These are phyloP conservation scores for Cadophora sp. DNA, from an alignment of 2,329 filamentous ascomycete species.

Conservation along the genomic window DNA sequence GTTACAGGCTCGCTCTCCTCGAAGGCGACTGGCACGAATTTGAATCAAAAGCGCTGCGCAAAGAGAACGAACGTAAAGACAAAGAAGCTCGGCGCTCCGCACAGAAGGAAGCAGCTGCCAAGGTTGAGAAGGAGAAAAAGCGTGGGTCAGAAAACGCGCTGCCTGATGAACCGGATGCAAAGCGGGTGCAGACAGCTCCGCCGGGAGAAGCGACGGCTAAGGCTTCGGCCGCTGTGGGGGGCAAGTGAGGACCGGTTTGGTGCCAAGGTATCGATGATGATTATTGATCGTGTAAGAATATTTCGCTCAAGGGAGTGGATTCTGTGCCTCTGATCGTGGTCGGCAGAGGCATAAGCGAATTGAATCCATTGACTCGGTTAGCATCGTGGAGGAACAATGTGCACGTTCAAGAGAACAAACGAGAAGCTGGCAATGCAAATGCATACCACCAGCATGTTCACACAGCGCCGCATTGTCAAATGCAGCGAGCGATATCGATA, in stretches of 20 bases:
- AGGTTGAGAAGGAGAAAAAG: slow-evolving; percentile 42
- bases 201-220: slow-evolving; percentile 22
- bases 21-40: slow-evolving; percentile 99
- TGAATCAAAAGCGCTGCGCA: slow-evolving; percentile 91
- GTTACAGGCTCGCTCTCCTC: slow-evolving; percentile 69
- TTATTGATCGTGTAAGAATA: slow-evolving; percentile 5
- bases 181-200: slow-evolving; percentile 38
- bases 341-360: too few relatives aligned
- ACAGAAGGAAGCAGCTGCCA: slow-evolving; percentile 40
- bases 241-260: slow-evolving; percentile 12
- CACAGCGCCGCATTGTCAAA: too few relatives aligned
- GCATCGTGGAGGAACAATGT: too few relatives aligned
- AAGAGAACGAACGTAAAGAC: slow-evolving; percentile 79
- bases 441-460: too few relatives aligned
- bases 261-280: not conserved
- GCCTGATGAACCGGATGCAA: slow-evolving; percentile 37
- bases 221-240: slow-evolving; percentile 17
- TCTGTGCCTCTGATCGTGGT: too few relatives aligned
- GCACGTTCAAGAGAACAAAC: too few relatives aligned
- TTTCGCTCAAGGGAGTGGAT: too few relatives aligned
- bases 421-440: too few relatives aligned
- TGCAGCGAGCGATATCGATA: too few relatives aligned
- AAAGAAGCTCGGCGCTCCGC: slow-evolving; percentile 44
- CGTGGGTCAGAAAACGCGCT: slow-evolving; percentile 36
- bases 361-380: too few relatives aligned